A percentile compares a stretch with the other conserved stretches of the same genome.
Conservation (phyloP, 192 early-diverging fungal genomes). For the Coemansia sp. region DNA sequence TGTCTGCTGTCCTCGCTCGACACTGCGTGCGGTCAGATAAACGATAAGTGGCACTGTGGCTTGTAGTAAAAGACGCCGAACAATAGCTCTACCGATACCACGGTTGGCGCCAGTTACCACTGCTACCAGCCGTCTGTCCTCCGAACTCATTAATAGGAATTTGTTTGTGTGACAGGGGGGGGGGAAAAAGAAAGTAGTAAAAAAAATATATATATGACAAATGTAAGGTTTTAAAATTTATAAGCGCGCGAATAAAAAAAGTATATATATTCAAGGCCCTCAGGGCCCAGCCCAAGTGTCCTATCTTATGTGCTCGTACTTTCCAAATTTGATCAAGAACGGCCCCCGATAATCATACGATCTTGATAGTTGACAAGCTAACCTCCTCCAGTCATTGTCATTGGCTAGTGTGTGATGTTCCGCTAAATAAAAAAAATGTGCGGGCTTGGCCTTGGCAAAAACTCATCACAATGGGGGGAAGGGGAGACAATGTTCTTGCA, state of each 20-base stretch:
- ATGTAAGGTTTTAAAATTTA: background rate
- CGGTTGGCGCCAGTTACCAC: conserved; percentile 53
- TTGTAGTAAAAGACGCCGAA: conserved; percentile 37
- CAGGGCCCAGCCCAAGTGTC: background rate
- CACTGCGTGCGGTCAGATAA: conserved; percentile 45
- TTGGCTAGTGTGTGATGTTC: background rate
- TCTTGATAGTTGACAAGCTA: background rate
- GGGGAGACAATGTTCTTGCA: background rate
- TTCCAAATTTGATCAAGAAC: background rate
- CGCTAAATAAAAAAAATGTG: background rate
- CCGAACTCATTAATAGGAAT: conserved; percentile 10
- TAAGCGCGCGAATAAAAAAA: background rate
- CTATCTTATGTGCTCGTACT: background rate
- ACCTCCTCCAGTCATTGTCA: background rate
- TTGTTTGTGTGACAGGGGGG: background rate
- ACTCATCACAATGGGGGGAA: background rate
- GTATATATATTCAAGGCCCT: too few relatives aligned
- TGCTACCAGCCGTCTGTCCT: conserved; percentile 35
- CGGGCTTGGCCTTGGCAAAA: background rate
- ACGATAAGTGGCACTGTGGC: conserved; percentile 33
- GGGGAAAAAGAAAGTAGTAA: background rate
- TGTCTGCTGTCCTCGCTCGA: conserved; percentile 38
- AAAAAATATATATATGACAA: background rate
- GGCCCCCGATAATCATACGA: background rate
- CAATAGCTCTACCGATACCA: conserved; percentile 49